phyloP scores from a whole-genome alignment of 306 rosid species.

The Cucurbita maxima region DNA sequence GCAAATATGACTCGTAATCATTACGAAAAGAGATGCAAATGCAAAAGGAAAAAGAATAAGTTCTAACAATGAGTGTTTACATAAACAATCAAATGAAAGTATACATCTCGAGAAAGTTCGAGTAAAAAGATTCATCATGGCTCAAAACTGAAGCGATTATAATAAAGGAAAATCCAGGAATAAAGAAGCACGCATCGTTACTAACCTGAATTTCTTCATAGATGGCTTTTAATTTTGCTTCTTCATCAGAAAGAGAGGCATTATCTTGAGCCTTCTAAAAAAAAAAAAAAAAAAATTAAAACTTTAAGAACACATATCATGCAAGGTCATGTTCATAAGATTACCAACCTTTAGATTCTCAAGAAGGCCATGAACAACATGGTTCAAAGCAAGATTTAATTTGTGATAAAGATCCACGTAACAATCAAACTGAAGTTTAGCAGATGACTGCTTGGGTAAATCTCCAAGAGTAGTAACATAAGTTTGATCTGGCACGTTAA shows the following conservation, averaged over 20 bases:
- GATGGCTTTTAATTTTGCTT: slow-evolving; percentile 27
- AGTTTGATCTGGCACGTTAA: slow-evolving; percentile 15
- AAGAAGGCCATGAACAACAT: slow-evolving; percentile 32
- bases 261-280: slow-evolving; percentile 34
- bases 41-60: background rate
- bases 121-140: background rate
- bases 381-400: slow-evolving; percentile 46
- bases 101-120: background rate
- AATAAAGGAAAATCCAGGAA: background rate
- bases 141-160: background rate
- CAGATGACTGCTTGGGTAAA: slow-evolving; percentile 14
- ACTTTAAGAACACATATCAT: slow-evolving; percentile 4
- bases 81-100: background rate
- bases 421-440: slow-evolving; percentile 28
- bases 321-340: slow-evolving; percentile 7
- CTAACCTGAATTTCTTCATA: slow-evolving; percentile 63
- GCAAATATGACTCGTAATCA: background rate
- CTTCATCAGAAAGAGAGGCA: slow-evolving; percentile 38
- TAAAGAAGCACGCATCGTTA: slow-evolving; percentile 5
- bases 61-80: background rate
- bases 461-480: slow-evolving; percentile 22
- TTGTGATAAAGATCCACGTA: slow-evolving; percentile 47
- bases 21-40: background rate
- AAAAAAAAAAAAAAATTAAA: slow-evolving; percentile 9
- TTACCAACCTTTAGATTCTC: slow-evolving; percentile 50